Evolutionary conservation across 1,139 yeast species (phyloP), one percentile per base, ranked within the genome.

Genomic region (Pichia sp.): DNA sequence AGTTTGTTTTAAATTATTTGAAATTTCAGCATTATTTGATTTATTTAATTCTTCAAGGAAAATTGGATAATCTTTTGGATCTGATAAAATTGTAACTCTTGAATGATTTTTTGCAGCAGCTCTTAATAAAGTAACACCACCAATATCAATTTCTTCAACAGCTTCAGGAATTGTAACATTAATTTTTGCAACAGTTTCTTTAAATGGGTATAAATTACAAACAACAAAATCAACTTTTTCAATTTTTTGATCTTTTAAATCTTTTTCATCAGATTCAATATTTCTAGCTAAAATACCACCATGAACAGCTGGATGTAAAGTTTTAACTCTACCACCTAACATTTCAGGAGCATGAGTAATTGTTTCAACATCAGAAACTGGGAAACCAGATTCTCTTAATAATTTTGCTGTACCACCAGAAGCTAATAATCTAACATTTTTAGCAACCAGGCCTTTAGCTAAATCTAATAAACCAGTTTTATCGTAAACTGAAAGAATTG

Each of bases 31-130:
- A 28, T 53, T 52, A 26, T 35, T 33, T 34, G 18, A 40, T 37
- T 47, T 50, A 8, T 51, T 51, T 64, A 92, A 78, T 70, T 92
- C 96, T 66, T 81, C 79, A 58, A 92, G 73, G 70, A 92, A 92
- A 44, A 75, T 78, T 47, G 96, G 82, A 70, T 92, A 92, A 71
- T 92, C 98, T 52, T 74, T 74, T 57, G 98, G 98, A 70, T 92
- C 98, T 35, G 95, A 86, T 63, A 92, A 75, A 57, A 92, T 90
- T 53, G 96, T 86, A 53, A 92, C 98, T 71, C 98, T 82, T 53
- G 95, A 76, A 69, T 92, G 98, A 73, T 92, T 92, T 76, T 92
- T 92, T 55, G 98, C 98, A 53, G 98, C 98, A 45, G 98, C 98
- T 71, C 98, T 83, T 68, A 92, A 76, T 57, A 92, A 75, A 43